phyloP scores from a whole-genome alignment of 192 early-diverging fungal species.

The Irineochytrium annulatum region DNA sequence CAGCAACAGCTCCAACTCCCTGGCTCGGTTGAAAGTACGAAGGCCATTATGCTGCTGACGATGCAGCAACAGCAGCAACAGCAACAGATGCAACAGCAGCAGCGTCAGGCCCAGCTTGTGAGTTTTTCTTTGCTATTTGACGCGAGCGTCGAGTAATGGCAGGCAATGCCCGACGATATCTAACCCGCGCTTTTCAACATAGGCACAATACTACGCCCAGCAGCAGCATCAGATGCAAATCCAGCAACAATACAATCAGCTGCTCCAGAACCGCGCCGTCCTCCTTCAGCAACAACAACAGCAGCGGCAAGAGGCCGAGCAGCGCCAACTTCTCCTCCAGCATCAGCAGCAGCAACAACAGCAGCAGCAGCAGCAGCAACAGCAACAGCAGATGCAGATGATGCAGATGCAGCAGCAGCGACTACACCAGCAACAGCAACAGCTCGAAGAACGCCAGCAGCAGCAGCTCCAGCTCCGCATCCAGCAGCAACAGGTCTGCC shows the following conservation, averaged over 20 bases:
- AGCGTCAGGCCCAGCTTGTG: background rate
- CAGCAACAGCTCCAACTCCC: too few relatives aligned
- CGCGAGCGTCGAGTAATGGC: background rate
- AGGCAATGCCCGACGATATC: background rate
- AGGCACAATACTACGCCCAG: background rate
- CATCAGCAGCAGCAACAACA: background rate
- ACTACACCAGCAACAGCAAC: conserved; percentile 3
- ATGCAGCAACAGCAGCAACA: background rate
- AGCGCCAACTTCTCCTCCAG: background rate
- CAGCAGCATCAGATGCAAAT: background rate
- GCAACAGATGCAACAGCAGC: background rate
- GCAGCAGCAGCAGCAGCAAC: background rate
- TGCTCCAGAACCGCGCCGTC: background rate
- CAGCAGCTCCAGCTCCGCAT: background rate
- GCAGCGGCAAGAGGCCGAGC: background rate
- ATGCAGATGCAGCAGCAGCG: background rate
- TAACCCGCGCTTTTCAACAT: background rate
- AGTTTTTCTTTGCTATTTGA: background rate
- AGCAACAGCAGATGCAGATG: background rate
- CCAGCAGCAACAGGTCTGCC: background rate
- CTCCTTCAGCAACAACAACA: background rate
- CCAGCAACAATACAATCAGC: background rate
- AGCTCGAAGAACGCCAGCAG: background rate
- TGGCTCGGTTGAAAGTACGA: too few relatives aligned
- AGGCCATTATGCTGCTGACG: too few relatives aligned